phyloP scores from a whole-genome alignment of 768 basidiomycete species.

The Leucosporidium yakuticum region DNA sequence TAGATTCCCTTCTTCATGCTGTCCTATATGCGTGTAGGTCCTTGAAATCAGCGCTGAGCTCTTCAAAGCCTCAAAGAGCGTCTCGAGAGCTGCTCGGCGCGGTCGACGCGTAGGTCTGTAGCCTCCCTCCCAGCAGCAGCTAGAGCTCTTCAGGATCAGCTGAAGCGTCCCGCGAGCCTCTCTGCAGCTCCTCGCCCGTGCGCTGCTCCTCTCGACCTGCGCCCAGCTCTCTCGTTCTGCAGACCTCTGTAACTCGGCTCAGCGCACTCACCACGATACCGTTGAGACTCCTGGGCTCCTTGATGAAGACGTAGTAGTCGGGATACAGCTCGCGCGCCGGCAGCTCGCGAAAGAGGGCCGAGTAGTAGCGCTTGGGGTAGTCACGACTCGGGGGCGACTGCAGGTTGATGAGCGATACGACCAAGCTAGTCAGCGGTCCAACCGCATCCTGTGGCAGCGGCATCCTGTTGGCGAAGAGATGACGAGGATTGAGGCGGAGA shows the following conservation, averaged over 20 bases:
- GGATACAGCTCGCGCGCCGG: conserved; percentile 24
- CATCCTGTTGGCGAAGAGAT: background rate
- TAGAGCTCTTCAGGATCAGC: too few species aligned
- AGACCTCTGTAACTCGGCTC: background rate
- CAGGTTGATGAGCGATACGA: conserved; percentile 17
- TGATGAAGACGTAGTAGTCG: conserved; percentile 33
- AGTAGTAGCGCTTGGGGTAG: conserved; percentile 20
- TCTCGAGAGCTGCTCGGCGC: too few species aligned
- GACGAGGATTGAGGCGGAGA: too few species aligned
- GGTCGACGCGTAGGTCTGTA: background rate
- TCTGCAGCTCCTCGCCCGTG: background rate
- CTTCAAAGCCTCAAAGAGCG: background rate
- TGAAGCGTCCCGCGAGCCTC: too few species aligned
- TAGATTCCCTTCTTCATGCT: conserved; percentile 20
- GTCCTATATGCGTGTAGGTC: background rate
- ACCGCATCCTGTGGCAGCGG: background rate
- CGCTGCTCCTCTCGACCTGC: background rate
- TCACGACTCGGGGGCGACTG: conserved; percentile 11
- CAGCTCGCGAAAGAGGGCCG: conserved; percentile 32
- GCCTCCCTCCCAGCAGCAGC: background rate
- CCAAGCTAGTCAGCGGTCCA: conserved; percentile 7
- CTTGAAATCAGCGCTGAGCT: background rate
- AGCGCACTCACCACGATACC: conserved; percentile 10
- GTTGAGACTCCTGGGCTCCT: conserved; percentile 22
- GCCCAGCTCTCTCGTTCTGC: background rate